Percentiles rank a stretch among this genome's conserved stretches.
Evolutionary conservation across 2,329 filamentous ascomycete genomes (phyloP).

Genomic region (Colletotrichum magnum): DNA sequence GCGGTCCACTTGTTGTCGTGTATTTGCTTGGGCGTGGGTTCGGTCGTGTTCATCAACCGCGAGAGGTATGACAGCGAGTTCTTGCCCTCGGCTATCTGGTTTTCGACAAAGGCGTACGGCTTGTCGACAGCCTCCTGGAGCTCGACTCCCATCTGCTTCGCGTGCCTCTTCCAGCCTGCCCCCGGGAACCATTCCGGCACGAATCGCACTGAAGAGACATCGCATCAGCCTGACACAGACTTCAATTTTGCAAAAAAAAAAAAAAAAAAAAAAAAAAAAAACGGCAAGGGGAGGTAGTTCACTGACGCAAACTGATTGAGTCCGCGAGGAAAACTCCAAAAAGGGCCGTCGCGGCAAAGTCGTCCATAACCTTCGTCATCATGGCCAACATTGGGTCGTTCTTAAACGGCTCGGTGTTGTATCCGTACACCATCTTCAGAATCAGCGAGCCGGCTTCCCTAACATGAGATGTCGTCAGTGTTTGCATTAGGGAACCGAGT

Average conservation of each 20-base stretch:
- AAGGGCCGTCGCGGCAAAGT: neutral
- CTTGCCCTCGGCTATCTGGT: slow-evolving; percentile 20
- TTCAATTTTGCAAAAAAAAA: neutral
- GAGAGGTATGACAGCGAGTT: slow-evolving; percentile 19
- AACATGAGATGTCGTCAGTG: neutral
- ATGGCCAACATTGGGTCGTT: neutral
- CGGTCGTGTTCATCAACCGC: neutral
- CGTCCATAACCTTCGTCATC: slow-evolving; percentile 8
- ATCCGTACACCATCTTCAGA: slow-evolving; percentile 15
- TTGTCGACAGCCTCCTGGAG: slow-evolving; percentile 14
- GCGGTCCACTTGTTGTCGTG: slow-evolving; percentile 36
- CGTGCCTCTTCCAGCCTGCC: slow-evolving; percentile 34
- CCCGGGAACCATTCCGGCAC: slow-evolving; percentile 41
- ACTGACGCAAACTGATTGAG: slow-evolving; percentile 23
- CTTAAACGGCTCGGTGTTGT: slow-evolving; percentile 13
- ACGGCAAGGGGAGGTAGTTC: neutral
- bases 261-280: neutral
- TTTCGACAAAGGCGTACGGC: slow-evolving; percentile 45
- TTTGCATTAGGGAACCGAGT: neutral
- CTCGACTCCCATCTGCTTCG: slow-evolving; percentile 21
- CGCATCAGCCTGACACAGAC: neutral
- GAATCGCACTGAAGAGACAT: slow-evolving; percentile 44
- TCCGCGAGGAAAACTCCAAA: slow-evolving; percentile 33
- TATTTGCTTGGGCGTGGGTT: neutral
- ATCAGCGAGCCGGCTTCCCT: slow-evolving; percentile 21